These are phyloP conservation scores for Jatropha multifida DNA, from an alignment of 441 rosid genomes.

Conservation along the genomic window DNA sequence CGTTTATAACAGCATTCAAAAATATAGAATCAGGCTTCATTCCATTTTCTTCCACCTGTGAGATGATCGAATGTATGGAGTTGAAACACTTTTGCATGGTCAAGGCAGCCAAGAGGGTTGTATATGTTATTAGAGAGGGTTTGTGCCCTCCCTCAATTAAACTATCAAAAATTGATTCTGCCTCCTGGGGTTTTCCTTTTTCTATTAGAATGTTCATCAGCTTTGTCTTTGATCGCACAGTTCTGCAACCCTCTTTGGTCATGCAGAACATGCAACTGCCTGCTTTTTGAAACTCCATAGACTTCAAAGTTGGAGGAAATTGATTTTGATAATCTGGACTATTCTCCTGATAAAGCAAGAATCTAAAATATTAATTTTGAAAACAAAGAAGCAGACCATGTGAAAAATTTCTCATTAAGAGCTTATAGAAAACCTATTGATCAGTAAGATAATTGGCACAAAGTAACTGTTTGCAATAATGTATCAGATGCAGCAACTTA, in stretches of 20 bases:
- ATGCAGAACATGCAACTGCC: slow-evolving; percentile 21
- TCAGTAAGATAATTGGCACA: not conserved
- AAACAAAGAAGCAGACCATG: not conserved
- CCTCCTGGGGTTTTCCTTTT: slow-evolving; percentile 78
- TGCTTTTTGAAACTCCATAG: slow-evolving; percentile 22
- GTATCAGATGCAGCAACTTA: not conserved
- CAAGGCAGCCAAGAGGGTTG: slow-evolving; percentile 75
- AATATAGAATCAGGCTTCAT: slow-evolving; percentile 80
- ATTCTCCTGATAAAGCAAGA: slow-evolving; percentile 17
- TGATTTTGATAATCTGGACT: slow-evolving; percentile 10
- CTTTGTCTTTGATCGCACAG: slow-evolving; percentile 78
- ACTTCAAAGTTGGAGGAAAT: slow-evolving; percentile 15
- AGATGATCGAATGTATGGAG: slow-evolving; percentile 56
- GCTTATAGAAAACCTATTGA: not conserved
- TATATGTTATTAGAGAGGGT: slow-evolving; percentile 82
- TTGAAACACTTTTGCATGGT: slow-evolving; percentile 59
- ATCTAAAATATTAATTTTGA: not conserved
- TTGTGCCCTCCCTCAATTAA: slow-evolving; percentile 78
- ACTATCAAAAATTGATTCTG: slow-evolving; percentile 54
- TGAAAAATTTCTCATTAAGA: not conserved
- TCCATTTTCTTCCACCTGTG: slow-evolving; percentile 69
- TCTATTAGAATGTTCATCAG: slow-evolving; percentile 72
- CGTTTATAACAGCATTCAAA: slow-evolving; percentile 87
- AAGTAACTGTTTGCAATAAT: not conserved
- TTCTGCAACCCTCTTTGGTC: slow-evolving; percentile 43